phyloP scores from a whole-genome alignment of 257 asterid species.

The Capsicum pubescens region DNA sequence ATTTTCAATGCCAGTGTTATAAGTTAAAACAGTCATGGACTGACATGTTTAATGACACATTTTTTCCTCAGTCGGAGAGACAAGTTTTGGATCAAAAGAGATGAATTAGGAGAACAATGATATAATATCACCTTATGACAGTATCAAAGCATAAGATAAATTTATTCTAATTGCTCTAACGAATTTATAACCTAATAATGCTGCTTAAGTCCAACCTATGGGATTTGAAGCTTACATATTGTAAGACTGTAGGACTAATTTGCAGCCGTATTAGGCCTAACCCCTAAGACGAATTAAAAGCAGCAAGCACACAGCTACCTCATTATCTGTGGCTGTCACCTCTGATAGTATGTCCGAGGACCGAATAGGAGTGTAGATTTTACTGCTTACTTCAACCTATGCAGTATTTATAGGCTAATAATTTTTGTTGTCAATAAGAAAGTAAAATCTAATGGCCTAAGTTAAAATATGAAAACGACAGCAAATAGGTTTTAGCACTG shows the following conservation, averaged over 20 bases:
- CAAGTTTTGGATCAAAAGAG: background rate
- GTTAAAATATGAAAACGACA: no score
- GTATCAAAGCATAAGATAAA: background rate
- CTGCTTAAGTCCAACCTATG: background rate
- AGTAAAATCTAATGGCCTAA: no score
- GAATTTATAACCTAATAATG: background rate
- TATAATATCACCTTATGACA: background rate
- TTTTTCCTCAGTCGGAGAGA: background rate
- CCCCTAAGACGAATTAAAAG: background rate
- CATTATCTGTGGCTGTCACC: background rate
- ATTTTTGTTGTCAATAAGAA: no score
- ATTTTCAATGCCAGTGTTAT: background rate
- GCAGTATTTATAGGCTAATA: no score
- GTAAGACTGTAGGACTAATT: background rate
- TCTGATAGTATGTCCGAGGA: background rate
- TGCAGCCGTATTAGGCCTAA: background rate
- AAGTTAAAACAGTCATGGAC: background rate
- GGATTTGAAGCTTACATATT: background rate
- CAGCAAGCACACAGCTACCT: background rate
- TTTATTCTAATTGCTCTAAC: background rate
- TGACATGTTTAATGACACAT: background rate
- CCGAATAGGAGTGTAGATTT: no score
- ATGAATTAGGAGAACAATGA: background rate
- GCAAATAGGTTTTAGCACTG: no score
- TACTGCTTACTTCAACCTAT: no score